Base-by-base conservation (phyloP, 805 yeast species). In the Cephaloascus fragrans region DNA sequence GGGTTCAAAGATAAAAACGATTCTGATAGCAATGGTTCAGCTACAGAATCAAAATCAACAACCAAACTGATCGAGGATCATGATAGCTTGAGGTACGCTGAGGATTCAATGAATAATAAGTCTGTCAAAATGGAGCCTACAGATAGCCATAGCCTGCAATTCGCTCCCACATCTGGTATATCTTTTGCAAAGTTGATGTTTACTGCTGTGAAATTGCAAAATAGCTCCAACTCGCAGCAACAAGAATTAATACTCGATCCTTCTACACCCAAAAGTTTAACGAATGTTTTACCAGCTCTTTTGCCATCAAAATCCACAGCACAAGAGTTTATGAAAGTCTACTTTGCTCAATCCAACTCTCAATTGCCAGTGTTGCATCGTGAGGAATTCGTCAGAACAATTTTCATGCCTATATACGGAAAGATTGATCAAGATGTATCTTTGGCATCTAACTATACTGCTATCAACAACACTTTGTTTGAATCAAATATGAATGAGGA, bases 321-420 rank as follows among this genome's bases (percentile, higher is more conserved):
- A 0, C 77, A 82, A 49, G 64, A 68, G 37, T 69, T 83, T 34
- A 51, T 87, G 6, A 69, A 76, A 29, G 64, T 75, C 2, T 87
- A 72, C 54, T 89, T 89, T 52, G 75, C 83, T 17, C 88, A 83
- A 49, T 75, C 89, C 14, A 88, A 89, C 53, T 67, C 94, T 2
- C 96, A 87, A 55, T 56, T 85, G 19, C 96, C 97, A 0, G 69
- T 89, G 3, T 59, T 88, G 36, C 96, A 89, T 54, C 69, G 96
- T 23, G 95, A 86, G 49, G 75, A 72, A 46, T 88, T 87, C 50
- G 56, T 89, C 34, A 62, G 63, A 36, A 62, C 66, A 19, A 78
- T 77, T 50, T 88, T 83, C 53, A 74, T 76, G 47, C 96, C 96
- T 0, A 68, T 88, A 1, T 88, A 88, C 54, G 96, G 97, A 0